Base-by-base conservation (phyloP, 495 filamentous ascomycete genomes). In the Tuber brumale region DNA sequence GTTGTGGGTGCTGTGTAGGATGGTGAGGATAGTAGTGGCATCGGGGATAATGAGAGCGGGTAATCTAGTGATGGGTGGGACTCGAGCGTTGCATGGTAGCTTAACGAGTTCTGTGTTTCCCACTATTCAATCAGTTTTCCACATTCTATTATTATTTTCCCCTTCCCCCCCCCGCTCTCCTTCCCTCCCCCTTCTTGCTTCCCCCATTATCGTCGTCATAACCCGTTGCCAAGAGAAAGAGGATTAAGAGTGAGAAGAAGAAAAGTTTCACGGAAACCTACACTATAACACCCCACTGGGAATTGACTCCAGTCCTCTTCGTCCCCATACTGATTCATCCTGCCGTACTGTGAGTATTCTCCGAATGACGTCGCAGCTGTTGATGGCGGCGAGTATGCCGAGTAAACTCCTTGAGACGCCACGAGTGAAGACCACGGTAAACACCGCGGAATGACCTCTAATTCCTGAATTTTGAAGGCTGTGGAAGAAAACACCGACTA, bases 381-480 rank as follows among this genome's bases (percentile, higher is more conserved):
- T 69, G 79, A 77, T 43, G 80, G 80, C 57, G 79, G 70, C 70
- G 77, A 81, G 18, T 78, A 70, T 57, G 72, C 69, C 69, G 79
- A 76, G 69, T 81, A 80, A 71, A 77, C 73, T 71, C 76, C 78
- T 73, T 80, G 73, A 48, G 78, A 77, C 75, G 78, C 73, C 78
- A 80, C 78, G 46, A 82, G 77, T 39, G 77, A 45, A 37, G 80
- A 75, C 81, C 80, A 81, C 81, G 80, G 80, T 79, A 82, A 71
- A 81, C 80, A 82, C 81, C 81, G 81, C 77, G 81, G 81, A 78
- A 82, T 80, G 77, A 82, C 81, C 76, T 82, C 81, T 71, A 82
- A 70, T 81, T 82, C 81, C 81, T 82, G 81, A 82, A 82, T 82
- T 82, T 81, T 82, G 81, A 79, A 76, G 41, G 74, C 76, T 78